Percentiles rank a stretch among this genome's conserved stretches.
Conservation (phyloP, 495 filamentous ascomycete genomes). For the Trichocladium antarcticum region DNA sequence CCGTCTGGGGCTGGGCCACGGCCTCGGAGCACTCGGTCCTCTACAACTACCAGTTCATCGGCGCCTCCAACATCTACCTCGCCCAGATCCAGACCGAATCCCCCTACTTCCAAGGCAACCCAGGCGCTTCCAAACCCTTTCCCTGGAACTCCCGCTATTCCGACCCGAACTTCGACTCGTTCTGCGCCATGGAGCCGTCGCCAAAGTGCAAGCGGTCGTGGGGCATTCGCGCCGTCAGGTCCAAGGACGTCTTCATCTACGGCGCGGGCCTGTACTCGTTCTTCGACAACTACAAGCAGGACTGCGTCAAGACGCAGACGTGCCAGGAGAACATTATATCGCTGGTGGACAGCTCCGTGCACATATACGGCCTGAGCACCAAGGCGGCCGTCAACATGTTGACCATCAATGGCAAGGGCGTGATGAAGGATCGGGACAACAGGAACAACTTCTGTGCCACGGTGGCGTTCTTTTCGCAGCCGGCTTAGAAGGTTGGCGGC, state of each 20-base stretch:
- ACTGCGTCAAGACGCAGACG: constrained; percentile 58
- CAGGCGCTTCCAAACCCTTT: constrained; percentile 58
- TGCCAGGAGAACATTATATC: constrained; percentile 86
- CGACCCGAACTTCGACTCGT: constrained; percentile 64
- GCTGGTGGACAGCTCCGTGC: constrained; percentile 57
- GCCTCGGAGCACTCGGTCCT: constrained; percentile 80
- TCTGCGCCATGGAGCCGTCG: constrained; percentile 48
- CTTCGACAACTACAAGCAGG: constrained; percentile 76
- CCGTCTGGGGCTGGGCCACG: constrained; percentile 65
- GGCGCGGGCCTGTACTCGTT: constrained; percentile 77
- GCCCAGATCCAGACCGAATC: constrained; percentile 85
- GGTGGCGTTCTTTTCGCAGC: constrained; percentile 49
- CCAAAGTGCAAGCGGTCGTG: constrained; percentile 61
- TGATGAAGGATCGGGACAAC: constrained; percentile 54
- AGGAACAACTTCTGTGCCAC: constrained; percentile 66
- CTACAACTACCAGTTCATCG: constrained; percentile 77
- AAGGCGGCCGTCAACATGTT: constrained; percentile 86
- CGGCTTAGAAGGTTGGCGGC: neutral
- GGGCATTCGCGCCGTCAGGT: constrained; percentile 69
- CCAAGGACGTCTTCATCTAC: constrained; percentile 57
- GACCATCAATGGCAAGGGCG: constrained; percentile 44
- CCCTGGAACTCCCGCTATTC: constrained; percentile 48
- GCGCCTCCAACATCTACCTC: constrained; percentile 74
- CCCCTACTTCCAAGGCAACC: constrained; percentile 85
- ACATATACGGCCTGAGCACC: constrained; percentile 72